A percentile compares a stretch with the other conserved stretches of the same genome.
phyloP scores from a whole-genome alignment of 2,329 filamentous ascomycete species.

The Diaporthe humulicola region DNA sequence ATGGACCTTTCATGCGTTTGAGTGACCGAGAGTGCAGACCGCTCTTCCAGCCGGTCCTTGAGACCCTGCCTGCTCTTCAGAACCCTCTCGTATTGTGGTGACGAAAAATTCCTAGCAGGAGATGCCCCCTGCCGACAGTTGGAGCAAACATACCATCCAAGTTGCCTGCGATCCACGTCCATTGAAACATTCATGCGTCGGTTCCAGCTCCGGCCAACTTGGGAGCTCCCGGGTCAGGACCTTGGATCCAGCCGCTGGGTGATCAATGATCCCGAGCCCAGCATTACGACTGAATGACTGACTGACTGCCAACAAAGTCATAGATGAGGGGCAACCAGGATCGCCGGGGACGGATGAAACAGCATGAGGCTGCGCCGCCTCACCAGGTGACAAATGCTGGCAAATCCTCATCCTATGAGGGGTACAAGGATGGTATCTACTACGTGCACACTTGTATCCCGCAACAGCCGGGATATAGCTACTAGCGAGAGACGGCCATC shows the following conservation, averaged over 20 bases:
- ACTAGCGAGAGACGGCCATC: neutral
- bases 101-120: neutral
- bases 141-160: neutral
- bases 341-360: slow-evolving; percentile 15
- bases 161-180: neutral
- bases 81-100: neutral
- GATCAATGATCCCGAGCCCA: neutral
- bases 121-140: neutral
- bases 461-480: slow-evolving; percentile 8
- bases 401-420: slow-evolving; percentile 1
- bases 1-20: neutral
- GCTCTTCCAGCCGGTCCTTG: neutral
- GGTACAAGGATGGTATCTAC: slow-evolving; percentile 5
- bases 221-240: neutral
- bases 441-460: neutral
- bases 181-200: neutral
- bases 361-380: slow-evolving; percentile 1
- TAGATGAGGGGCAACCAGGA: slow-evolving; percentile 3
- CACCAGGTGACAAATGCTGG: neutral
- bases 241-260: neutral
- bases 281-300: neutral
- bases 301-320: slow-evolving; percentile 17
- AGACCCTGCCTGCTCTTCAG: neutral
- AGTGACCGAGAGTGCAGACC: slow-evolving; percentile 1
- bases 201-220: neutral